Base-by-base conservation (phyloP, 129 eudicot genomes). In the Pulicaria dysenterica region DNA sequence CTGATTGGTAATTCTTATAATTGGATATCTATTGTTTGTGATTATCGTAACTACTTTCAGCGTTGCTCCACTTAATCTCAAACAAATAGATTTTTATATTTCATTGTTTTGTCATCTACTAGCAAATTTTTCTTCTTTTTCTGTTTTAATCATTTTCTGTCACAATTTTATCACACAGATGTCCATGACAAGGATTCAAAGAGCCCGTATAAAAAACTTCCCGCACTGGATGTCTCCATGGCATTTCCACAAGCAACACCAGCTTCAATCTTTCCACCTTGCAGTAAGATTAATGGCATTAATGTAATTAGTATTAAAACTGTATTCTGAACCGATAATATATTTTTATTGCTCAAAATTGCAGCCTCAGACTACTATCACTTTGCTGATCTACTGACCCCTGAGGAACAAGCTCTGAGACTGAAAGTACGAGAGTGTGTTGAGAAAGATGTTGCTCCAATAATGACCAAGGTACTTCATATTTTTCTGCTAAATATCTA, bases 181-280 rank as follows among this genome's bases (percentile, higher is more conserved):
- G 83, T 77, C 41, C 62, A 79, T 53, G 16, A 66, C 49, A 85
- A 83, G 56, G 88, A 87, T 63, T 82, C 83, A 19, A 83, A 73
- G 74, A 80, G 85, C 71, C 67, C 76, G 14, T 84, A 94, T 76
- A 86, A 74, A 69, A 62, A 83, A 73, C 40, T 61, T 61, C 99
- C 99, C 44, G 76, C 99, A 51, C 72, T 94, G 75, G 96, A 90
- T 86, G 74, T 94, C 59, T 84, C 96, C 6, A n/a, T 69, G 57
- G 99, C 99, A 57, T 94, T 94, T 70, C 99, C 99, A 17, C 99
- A 94, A 79, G 99, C 99, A 48, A 94, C 97, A 50, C 97, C 99
- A 19, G 99, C 97, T 62, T 90, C 99, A 4, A 40, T 83, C 70
- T 94, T 94, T 80, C 99, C 99, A 47, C 93, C 96, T 49, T 84